phyloP scores from a whole-genome alignment of 2,329 filamentous ascomycete species.

The Fusarium multiceps region DNA sequence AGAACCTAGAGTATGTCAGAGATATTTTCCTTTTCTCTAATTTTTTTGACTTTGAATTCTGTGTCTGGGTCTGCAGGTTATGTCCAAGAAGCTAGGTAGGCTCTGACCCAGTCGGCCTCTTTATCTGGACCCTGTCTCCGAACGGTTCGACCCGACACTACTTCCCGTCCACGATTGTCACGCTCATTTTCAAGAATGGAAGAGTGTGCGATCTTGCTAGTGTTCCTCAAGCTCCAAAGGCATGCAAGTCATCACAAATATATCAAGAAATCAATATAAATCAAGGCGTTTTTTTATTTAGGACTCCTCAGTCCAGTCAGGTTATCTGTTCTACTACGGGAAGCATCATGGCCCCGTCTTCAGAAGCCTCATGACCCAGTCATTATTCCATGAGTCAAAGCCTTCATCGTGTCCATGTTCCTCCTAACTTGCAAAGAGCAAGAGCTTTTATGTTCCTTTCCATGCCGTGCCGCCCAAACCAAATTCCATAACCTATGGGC shows the following conservation, averaged over 20 bases:
- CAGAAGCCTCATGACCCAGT: conserved; percentile 46
- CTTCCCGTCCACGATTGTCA: not conserved
- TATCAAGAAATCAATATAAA: conserved; percentile 18
- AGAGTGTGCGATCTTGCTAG: not conserved
- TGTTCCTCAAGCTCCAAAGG: not conserved
- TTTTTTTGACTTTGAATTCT: not conserved
- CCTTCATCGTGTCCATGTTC: conserved; percentile 47
- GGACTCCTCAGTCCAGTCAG: conserved; percentile 51
- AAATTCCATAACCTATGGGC: conserved; percentile 53
- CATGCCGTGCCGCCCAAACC: conserved; percentile 50
- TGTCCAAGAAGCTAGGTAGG: not conserved
- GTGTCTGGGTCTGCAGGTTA: not conserved
- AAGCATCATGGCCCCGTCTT: conserved; percentile 43
- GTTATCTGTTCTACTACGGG: conserved; percentile 50
- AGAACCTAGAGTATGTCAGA: not conserved
- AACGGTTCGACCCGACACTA: not conserved
- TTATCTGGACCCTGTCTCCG: not conserved
- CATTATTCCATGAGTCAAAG: conserved; percentile 43
- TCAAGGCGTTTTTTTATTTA: conserved; percentile 48
- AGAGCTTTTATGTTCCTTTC: conserved; percentile 48
- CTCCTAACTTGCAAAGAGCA: conserved; percentile 48
- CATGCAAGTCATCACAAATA: not conserved
- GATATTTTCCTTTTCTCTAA: not conserved
- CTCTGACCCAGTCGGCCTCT: not conserved
- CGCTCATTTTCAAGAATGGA: not conserved